Conservation (phyloP, 768 basidiomycete genomes). For the Suillus spraguei region DNA sequence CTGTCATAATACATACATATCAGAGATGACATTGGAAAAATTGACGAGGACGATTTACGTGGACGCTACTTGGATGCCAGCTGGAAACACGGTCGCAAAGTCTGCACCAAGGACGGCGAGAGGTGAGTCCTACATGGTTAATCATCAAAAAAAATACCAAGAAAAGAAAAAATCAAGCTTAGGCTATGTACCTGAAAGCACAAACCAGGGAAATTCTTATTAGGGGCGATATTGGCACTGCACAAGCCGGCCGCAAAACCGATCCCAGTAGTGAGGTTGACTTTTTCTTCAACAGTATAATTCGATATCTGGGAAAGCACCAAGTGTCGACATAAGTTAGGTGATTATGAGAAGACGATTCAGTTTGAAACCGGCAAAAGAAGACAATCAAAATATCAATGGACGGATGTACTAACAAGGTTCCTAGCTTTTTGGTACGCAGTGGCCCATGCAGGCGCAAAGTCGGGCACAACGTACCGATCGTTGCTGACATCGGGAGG, state of each 20-base stretch:
- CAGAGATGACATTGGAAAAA: conserved; percentile 23
- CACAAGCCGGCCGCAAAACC: conserved; percentile 48
- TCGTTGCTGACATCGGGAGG: conserved; percentile 52
- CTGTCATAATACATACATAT: conserved; percentile 30
- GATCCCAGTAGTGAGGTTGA: conserved; percentile 25
- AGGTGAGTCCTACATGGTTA: conserved; percentile 30
- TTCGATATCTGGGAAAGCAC: conserved; percentile 35
- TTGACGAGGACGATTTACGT: conserved; percentile 42
- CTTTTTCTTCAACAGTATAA: conserved; percentile 34
- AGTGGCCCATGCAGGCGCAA: conserved; percentile 18
- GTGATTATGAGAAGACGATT: not conserved
- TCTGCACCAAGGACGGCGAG: conserved; percentile 44
- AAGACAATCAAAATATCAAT: not conserved
- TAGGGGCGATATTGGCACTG: conserved; percentile 58
- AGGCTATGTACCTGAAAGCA: conserved; percentile 55
- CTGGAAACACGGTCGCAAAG: conserved; percentile 48
- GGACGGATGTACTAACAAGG: conserved; percentile 38
- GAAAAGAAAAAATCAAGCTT: not conserved
- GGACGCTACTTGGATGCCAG: conserved; percentile 55
- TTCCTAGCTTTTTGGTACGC: conserved; percentile 40
- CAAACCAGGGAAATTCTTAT: conserved; percentile 52
- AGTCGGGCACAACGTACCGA: conserved; percentile 40
- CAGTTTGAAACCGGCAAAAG: not conserved
- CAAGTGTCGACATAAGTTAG: not conserved
- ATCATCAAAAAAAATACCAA: not conserved